Base-by-base conservation (phyloP, 2,329 filamentous ascomycete genomes). In the Plectosphaerella sp. region DNA sequence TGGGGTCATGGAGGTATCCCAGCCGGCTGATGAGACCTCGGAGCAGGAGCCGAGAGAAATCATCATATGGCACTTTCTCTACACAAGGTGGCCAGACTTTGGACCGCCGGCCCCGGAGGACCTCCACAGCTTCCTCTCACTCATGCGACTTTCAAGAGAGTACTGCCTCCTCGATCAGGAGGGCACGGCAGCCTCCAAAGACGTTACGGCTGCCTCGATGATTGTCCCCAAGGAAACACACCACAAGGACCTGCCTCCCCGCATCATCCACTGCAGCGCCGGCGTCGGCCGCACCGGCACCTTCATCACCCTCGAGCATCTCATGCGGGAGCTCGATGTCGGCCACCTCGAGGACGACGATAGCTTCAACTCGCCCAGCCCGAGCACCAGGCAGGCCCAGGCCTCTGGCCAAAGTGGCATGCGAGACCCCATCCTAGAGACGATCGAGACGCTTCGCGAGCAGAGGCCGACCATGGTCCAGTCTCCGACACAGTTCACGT, bases 391-490 rank as follows among this genome's bases (percentile, higher is more conserved):
- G 52, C 63, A 64, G 35, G 58, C 62, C 39, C 59, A 57, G 39
- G 53, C 58, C 33, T 61, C 69, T 24, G 45, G 50, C 49, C 51
- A 57, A 22, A 49, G 57, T 14, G 24, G 47, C 58, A 58, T 4
- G 12, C 57, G 58, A 1, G 92, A 97, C 62, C 80, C 87, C 3
- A 79, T 99, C 41, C 89, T 85, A 58, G 79, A 88, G 16, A 88
- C 88, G 0, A 92, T 99, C 50, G 87, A 96, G 61, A 72, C 75
- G 54, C 78, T 99, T 51, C 82, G 94, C 45, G 83, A 93, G 67
- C 94, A 99, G 74, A 82, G 94, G 16, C 89, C 90, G 74, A 89
- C 87, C 71, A 99, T 99, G 94, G 94, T 99, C 5, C 94, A 97
- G 71, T 87, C 89, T 45, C 88, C 93, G 61, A 67, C 79, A 47